These are phyloP conservation scores for Backusella morwellensis DNA, from an alignment of 192 early-diverging fungal species.

Conservation along the genomic window DNA sequence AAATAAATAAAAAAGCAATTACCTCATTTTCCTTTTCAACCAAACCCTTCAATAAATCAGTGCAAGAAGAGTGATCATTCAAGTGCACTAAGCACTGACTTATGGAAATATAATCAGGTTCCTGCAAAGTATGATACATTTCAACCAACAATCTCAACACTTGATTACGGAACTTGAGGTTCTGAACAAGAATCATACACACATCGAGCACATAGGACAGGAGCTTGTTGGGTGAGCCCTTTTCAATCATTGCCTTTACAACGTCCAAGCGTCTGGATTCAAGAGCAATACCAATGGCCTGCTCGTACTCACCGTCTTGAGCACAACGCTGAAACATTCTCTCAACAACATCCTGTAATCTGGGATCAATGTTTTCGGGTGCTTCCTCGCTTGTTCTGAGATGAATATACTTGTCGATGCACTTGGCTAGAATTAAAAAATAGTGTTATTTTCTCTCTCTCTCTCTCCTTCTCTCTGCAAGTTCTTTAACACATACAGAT, in stretches of 20 bases:
- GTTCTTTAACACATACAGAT: conserved; percentile 61
- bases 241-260: conserved; percentile 76
- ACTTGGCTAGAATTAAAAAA: conserved; percentile 62
- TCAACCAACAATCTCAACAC: conserved; percentile 73
- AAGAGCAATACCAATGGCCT: conserved; percentile 94
- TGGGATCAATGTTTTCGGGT: conserved; percentile 62
- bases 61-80: conserved; percentile 72
- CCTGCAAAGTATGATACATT: conserved; percentile 66
- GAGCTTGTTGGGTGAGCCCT: conserved; percentile 69
- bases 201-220: conserved; percentile 85
- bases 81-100: conserved; percentile 91
- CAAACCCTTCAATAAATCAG: conserved; percentile 73
- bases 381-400: conserved; percentile 48
- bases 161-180: conserved; percentile 80
- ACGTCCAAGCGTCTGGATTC: conserved; percentile 91
- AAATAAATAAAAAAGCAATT: not conserved
- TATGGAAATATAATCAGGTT: conserved; percentile 92
- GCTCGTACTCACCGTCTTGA: conserved; percentile 81
- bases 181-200: conserved; percentile 81
- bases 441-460: no score
- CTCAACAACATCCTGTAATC: conserved; percentile 88
- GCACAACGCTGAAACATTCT: conserved; percentile 95
- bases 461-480: no score
- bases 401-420: conserved; percentile 94
- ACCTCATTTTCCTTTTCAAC: conserved; percentile 60